Base-by-base conservation (phyloP, 2,329 filamentous ascomycete species). In the Dissoconium aciculare region DNA sequence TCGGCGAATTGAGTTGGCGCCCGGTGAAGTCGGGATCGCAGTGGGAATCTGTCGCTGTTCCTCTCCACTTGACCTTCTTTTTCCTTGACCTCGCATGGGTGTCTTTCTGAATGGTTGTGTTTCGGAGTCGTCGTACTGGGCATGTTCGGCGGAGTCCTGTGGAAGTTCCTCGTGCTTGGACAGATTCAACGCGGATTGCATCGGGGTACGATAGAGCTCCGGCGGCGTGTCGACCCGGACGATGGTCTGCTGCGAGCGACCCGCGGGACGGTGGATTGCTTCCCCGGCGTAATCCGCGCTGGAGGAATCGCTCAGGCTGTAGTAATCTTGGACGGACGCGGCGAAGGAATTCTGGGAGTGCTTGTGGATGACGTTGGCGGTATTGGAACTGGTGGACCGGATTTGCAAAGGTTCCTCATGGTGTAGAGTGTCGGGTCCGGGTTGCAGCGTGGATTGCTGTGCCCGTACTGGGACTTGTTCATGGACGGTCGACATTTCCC, bases 241-340 rank as follows among this genome's bases (percentile, higher is more conserved):
- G 35, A 51, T 50, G 24, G 44, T 44, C 11, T 43, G 40, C 15
- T 36, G 37, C 27, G 36, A 42, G 29, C 15, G 28, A 17, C 33
- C 28, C 17, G 33, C 31, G 19, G 33, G 37, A 34, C 39, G 32
- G 30, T 43, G 40, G 41, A 38, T 45, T 39, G 46, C 54, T 46
- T 50, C 32, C 47, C 49, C 42, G 19, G 19, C 8, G 11, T 42
- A 36, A 12, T 42, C 39, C 36, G 39, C 37, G 31, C 55, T 56
- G 25, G 58, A 59, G 33, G 47, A 39, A 17, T 53, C 56, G 25
- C 58, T 58, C 27, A 63, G 47, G 35, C 59, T 63, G 50, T 62
- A 64, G 53, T 63, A 66, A 46, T 63, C 60, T 45, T 65, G 60
- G n/a, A n/a, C n/a, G 12, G 58, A 62, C 14, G 59, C 62, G 24